Evolutionary conservation across 805 yeast genomes (phyloP).

Genomic region (Yarrowia divulgata): DNA sequence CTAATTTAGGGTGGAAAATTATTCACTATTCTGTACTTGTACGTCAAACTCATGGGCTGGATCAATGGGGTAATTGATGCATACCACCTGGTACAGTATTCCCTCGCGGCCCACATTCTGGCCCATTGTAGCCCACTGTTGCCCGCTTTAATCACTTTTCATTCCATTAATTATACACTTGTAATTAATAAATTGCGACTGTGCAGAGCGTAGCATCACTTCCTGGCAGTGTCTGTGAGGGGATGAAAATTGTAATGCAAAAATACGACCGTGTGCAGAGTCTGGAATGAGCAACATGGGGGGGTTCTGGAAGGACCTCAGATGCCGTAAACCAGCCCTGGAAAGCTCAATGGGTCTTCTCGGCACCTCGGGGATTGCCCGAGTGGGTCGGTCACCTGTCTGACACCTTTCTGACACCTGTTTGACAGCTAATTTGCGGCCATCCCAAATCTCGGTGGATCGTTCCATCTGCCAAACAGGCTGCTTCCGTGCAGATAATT

Average conservation of each 20-base stretch:
- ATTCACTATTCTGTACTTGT: not conserved
- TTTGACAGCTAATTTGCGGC: not conserved
- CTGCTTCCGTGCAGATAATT: slow-evolving; percentile 20
- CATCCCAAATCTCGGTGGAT: not conserved
- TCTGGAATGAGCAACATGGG: not conserved
- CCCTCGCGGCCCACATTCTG: not conserved
- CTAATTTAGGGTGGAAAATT: not conserved
- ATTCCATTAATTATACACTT: too few relatives aligned
- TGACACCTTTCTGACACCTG: not conserved
- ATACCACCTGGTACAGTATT: not conserved
- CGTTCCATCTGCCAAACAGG: slow-evolving; percentile 13
- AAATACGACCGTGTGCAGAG: slow-evolving; percentile 16
- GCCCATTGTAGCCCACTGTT: too few relatives aligned
- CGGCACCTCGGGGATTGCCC: not conserved
- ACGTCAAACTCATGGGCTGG: not conserved
- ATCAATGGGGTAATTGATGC: not conserved
- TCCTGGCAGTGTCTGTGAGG: not conserved
- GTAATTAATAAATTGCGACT: too few relatives aligned
- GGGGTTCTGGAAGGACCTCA: too few relatives aligned
- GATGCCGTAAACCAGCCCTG: too few relatives aligned
- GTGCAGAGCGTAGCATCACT: not conserved
- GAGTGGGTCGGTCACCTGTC: not conserved
- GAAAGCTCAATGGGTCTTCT: not conserved
- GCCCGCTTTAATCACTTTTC: too few relatives aligned
- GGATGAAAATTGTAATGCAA: slow-evolving; percentile 20